A percentile compares a stretch with the other conserved stretches of the same genome.
These are phyloP conservation scores for Sporothrix globosa DNA, from an alignment of 2,329 filamentous ascomycete species.

Conservation along the genomic window DNA sequence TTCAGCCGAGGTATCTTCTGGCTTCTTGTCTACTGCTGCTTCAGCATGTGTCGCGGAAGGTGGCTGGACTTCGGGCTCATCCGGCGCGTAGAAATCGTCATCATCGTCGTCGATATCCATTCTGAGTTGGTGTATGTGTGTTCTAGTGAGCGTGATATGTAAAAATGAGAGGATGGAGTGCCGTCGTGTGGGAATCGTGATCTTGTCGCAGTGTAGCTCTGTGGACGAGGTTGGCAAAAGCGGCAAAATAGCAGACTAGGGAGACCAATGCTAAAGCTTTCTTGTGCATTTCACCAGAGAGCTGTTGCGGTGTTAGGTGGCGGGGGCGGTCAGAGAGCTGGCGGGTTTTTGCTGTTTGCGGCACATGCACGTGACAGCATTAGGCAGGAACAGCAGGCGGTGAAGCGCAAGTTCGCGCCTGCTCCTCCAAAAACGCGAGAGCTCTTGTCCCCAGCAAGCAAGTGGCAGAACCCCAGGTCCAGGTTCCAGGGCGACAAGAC, in stretches of 20 bases:
- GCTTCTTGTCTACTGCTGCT: slow-evolving; percentile 38
- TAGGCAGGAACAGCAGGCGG: slow-evolving; percentile 16
- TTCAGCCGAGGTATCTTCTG: neutral
- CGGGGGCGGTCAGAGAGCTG: slow-evolving; percentile 1
- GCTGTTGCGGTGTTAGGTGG: neutral
- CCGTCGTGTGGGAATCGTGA: neutral
- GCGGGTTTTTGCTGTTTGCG: neutral
- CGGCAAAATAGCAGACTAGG: slow-evolving; percentile 24
- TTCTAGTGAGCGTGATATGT: neutral
- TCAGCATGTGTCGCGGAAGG: slow-evolving; percentile 36
- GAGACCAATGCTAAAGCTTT: slow-evolving; percentile 1
- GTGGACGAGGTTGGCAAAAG: slow-evolving; percentile 17
- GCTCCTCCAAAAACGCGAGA: slow-evolving; percentile 6
- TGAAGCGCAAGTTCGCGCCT: slow-evolving; percentile 8
- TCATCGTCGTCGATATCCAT: slow-evolving; percentile 72
- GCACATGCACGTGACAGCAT: slow-evolving; percentile 4
- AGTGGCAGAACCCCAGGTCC: neutral
- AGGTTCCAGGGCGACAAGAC: slow-evolving; percentile 1
- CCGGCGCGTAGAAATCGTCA: slow-evolving; percentile 67
- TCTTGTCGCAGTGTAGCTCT: neutral
- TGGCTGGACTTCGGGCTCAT: slow-evolving; percentile 53
- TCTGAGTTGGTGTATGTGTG: slow-evolving; percentile 35
- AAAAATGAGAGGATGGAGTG: no score
- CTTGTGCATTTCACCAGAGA: neutral
- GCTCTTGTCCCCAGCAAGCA: slow-evolving; percentile 1